These are phyloP conservation scores for Ephemerocybe angulata DNA, from an alignment of 768 basidiomycete species.

Conservation along the genomic window DNA sequence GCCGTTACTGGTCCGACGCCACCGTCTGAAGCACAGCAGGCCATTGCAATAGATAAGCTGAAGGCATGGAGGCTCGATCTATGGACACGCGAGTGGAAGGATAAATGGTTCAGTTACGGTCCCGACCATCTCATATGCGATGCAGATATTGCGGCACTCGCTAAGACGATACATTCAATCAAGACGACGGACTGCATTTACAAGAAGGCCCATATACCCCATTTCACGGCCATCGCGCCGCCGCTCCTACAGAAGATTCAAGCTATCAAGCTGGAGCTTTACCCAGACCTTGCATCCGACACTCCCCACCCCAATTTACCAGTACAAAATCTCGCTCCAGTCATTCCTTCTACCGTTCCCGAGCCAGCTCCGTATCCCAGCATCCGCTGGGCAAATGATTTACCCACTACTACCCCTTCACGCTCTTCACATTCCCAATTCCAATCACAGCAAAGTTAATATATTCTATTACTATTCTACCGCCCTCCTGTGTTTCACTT, in stretches of 20 bases:
- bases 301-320: no score
- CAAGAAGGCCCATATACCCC: conserved; percentile 4
- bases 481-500: no score
- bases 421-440: no score
- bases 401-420: no score
- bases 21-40: not conserved
- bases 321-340: no score
- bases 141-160: conserved; percentile 3
- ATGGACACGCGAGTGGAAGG: conserved; percentile 12
- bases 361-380: no score
- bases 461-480: no score
- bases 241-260: not conserved
- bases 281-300: not conserved
- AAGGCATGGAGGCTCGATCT: conserved; percentile 1
- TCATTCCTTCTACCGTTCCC: no score
- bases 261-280: not conserved
- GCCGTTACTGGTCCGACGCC: conserved; percentile 3
- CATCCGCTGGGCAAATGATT: no score
- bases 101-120: conserved; percentile 11
- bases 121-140: conserved; percentile 6
- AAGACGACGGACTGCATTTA: not conserved
- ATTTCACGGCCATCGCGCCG: conserved; percentile 5
- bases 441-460: no score
- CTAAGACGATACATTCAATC: not conserved
- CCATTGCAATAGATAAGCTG: not conserved